These are phyloP conservation scores for Nymphaea thermarum DNA, from an alignment of 164 flowering plant species.

Conservation along the genomic window DNA sequence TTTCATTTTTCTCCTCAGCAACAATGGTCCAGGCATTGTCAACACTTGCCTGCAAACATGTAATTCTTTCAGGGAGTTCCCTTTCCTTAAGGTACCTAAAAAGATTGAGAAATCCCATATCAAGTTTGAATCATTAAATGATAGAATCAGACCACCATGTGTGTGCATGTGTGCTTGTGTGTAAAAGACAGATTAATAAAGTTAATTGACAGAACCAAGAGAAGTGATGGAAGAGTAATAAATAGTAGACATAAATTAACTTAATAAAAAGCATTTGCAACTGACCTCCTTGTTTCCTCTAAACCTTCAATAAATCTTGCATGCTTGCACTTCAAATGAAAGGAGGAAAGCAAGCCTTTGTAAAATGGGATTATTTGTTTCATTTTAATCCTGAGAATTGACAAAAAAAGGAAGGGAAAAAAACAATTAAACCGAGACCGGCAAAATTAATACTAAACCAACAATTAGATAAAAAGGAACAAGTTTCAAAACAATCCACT, in stretches of 20 bases:
- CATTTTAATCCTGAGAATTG: constrained; percentile 19
- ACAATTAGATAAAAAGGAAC: too few relatives aligned
- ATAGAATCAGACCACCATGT: too few relatives aligned
- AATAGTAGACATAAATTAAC: background rate
- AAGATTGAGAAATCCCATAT: background rate
- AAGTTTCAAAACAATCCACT: too few relatives aligned
- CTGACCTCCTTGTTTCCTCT: constrained; percentile 75
- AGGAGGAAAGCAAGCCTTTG: constrained; percentile 63
- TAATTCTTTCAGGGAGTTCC: constrained; percentile 63
- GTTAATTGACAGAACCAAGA: background rate
- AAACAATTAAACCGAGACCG: background rate
- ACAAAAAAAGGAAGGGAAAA: background rate
- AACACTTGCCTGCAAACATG: constrained; percentile 29
- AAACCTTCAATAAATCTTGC: constrained; percentile 44
- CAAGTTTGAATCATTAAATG: too few relatives aligned
- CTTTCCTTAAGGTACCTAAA: constrained; percentile 66
- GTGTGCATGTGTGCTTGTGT: too few relatives aligned
- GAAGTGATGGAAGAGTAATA: background rate
- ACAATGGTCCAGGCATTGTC: background rate
- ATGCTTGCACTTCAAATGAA: constrained; percentile 76
- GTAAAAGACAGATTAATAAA: too few relatives aligned
- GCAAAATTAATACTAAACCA: too few relatives aligned
- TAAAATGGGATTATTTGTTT: constrained; percentile 77
- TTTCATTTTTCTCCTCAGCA: background rate
- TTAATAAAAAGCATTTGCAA: background rate